Evolutionary conservation across 78 protist species (phyloP).

Genomic region (Dictyostelium firmibasis): DNA sequence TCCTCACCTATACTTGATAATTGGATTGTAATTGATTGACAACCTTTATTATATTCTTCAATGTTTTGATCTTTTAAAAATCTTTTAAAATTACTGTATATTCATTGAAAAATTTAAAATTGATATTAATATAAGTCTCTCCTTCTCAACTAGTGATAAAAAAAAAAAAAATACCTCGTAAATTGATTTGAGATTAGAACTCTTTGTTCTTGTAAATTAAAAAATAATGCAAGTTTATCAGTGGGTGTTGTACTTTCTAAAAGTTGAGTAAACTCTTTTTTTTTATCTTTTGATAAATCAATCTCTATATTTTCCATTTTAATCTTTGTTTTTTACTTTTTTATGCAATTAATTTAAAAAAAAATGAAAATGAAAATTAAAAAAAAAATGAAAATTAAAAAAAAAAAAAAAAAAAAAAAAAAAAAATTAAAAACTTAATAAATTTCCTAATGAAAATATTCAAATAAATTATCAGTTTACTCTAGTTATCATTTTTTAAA

Average conservation of each 20-base stretch:
- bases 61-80: conserved; percentile 22
- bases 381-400: no score
- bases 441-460: no score
- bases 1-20: conserved; percentile 54
- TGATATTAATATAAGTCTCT: not conserved
- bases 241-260: conserved; percentile 7
- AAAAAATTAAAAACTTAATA: no score
- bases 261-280: conserved; percentile 15
- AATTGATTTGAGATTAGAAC: conserved; percentile 27
- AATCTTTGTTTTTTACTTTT: not conserved
- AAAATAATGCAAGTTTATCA: conserved; percentile 52
- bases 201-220: conserved; percentile 69
- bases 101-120: not conserved
- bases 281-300: not conserved
- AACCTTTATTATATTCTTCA: conserved; percentile 30
- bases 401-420: no score
- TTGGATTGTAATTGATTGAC: conserved; percentile 2
- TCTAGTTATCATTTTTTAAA: no score
- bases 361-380: no score
- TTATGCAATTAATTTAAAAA: no score
- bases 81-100: conserved; percentile 25
- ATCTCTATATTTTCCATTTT: not conserved
- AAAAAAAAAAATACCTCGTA: conserved; percentile 7
- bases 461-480: no score
- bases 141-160: not conserved